These are phyloP conservation scores for Colletotrichum noveboracense DNA, from an alignment of 2,329 filamentous ascomycete genomes.

Conservation along the genomic window DNA sequence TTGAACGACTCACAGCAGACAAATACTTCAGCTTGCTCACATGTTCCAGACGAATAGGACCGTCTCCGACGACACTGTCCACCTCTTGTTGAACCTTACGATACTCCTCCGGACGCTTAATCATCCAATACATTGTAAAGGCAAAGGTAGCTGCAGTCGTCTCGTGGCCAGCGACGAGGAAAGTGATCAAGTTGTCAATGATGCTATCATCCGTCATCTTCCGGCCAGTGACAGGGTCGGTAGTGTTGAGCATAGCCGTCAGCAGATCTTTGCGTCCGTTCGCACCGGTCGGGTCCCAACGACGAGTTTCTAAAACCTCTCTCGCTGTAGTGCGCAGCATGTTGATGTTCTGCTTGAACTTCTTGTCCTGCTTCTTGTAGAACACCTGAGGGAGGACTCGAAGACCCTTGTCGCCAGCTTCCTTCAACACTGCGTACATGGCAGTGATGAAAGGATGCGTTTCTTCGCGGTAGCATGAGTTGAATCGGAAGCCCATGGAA, in stretches of 20 bases:
- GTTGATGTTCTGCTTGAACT: constrained; percentile 56
- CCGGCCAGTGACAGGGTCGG: constrained; percentile 67
- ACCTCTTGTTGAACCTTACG: constrained; percentile 70
- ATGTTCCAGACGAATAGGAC: constrained; percentile 61
- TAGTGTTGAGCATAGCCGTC: constrained; percentile 69
- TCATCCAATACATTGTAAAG: constrained; percentile 68
- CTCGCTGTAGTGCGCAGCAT: constrained; percentile 55
- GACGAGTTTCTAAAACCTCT: constrained; percentile 67
- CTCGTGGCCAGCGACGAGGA: constrained; percentile 71
- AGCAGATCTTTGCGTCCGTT: constrained; percentile 62
- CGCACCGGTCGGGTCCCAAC: constrained; percentile 55
- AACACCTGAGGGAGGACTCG: constrained; percentile 52
- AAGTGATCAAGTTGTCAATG: constrained; percentile 72
- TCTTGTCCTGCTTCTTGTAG: constrained; percentile 45
- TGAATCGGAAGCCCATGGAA: constrained; percentile 64
- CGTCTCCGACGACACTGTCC: constrained; percentile 65
- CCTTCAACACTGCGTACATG: constrained; percentile 64
- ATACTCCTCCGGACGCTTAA: constrained; percentile 66
- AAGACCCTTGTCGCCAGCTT: constrained; percentile 55
- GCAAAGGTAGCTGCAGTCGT: constrained; percentile 72
- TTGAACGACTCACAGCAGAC: constrained; percentile 44
- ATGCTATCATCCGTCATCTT: constrained; percentile 64
- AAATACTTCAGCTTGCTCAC: constrained; percentile 69
- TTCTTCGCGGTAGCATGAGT: constrained; percentile 61
- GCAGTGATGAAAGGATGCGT: constrained; percentile 46